Evolutionary conservation across 176 grass and related monocot species (phyloP).

Genomic region (Raddia guianensis): DNA sequence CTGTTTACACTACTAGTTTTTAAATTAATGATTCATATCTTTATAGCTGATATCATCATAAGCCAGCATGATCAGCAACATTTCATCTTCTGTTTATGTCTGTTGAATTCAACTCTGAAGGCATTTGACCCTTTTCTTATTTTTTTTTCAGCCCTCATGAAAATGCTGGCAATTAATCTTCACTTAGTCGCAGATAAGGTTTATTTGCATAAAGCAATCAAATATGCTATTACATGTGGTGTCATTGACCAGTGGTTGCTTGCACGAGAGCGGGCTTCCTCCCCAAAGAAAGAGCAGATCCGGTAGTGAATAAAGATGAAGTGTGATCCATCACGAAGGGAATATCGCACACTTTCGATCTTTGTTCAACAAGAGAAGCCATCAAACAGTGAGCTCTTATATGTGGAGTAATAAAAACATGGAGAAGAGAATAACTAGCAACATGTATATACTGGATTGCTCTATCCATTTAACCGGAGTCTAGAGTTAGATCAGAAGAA

Average conservation of each 20-base stretch:
- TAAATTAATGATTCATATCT: neutral
- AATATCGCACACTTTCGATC: conserved; percentile 58
- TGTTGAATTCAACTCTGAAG: conserved; percentile 16
- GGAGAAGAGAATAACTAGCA: neutral
- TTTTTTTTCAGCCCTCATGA: conserved; percentile 70
- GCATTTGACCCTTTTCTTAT: conserved; percentile 21
- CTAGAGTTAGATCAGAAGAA: conserved; percentile 27
- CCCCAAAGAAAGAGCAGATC: conserved; percentile 43
- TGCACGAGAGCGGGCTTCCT: conserved; percentile 59
- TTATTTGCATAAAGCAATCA: conserved; percentile 60
- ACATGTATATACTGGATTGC: neutral
- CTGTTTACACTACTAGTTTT: no score
- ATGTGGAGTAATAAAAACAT: conserved; percentile 29
- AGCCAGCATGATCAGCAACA: conserved; percentile 15
- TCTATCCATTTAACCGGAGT: neutral
- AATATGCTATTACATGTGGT: conserved; percentile 71
- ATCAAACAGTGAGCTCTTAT: conserved; percentile 18
- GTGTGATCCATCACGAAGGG: conserved; percentile 58
- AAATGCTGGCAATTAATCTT: conserved; percentile 60
- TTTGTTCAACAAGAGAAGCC: neutral
- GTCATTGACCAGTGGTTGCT: conserved; percentile 73
- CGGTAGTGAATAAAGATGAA: conserved; percentile 20
- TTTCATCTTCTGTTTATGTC: conserved; percentile 1
- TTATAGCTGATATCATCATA: neutral
- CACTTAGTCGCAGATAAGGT: conserved; percentile 61